Evolutionary conservation across 768 basidiomycete genomes (phyloP), one percentile per base, ranked within the genome.

Genomic region (Suillus ampliporus): DNA sequence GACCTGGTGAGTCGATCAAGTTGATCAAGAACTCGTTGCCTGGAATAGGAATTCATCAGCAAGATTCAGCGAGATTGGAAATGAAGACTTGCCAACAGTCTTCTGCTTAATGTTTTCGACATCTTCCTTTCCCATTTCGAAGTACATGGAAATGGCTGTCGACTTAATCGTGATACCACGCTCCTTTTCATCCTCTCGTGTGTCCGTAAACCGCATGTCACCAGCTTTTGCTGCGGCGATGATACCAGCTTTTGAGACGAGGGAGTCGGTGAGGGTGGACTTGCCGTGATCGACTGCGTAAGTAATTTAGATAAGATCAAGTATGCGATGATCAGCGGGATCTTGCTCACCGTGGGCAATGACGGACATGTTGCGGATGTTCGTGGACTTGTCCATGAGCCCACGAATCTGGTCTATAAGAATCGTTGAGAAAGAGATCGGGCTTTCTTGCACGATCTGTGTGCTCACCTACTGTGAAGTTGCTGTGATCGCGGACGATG

Each of bases 151-250:
- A 77, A 99, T 97, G 72, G 96, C 97, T 37, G 97, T 99, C 50
- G 96, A 99, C 83, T 99, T 99, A 82, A 99, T 99, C 58, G 97
- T 99, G 74, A 99, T 99, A 84, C 97, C 97, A 79, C 97, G 95
- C 78, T 99, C 97, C 77, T 97, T 98, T 84, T 99, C 97, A 75
- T 99, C 97, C 11, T 91, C 88, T 83, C 97, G 86, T 63, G 97
- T 99, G 79, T 98, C 95, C 61, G 94, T 99, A 78, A 96, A 98
- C 64, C 97, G 94, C 87, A 93, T 85, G 63, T 97, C 95, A 76
- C 97, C 97, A 64, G 97, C 94, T 77, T 97, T 97, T 73, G 94
- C 82, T 47, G 84, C 81, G 65, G 97, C 97, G 71, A 99, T 98
- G 78, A 99, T 99, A 86, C 97, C 97, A 66, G 97, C 97, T 84